phyloP scores from a whole-genome alignment of 495 filamentous ascomycete genomes.

The Parathielavia hyrcaniae region DNA sequence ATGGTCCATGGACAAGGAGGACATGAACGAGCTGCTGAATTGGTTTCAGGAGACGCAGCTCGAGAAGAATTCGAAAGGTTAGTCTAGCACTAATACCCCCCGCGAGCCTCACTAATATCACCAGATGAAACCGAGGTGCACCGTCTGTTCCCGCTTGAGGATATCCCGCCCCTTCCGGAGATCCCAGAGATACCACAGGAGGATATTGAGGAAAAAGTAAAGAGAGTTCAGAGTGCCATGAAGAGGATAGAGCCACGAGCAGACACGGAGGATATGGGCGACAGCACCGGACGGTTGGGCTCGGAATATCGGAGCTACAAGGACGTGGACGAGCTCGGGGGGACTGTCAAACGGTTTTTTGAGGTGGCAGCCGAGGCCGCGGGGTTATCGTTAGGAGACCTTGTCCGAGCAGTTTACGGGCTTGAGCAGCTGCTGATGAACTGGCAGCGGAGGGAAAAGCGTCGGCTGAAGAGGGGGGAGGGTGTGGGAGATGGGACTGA shows the following conservation, averaged over 20 bases:
- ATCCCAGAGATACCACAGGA: slow-evolving; percentile 27
- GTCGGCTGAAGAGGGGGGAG: slow-evolving; percentile 10
- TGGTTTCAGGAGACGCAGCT: slow-evolving; percentile 80
- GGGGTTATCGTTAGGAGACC: slow-evolving; percentile 21
- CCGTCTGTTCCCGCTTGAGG: slow-evolving; percentile 41
- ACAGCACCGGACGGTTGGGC: slow-evolving; percentile 18
- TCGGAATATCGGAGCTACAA: slow-evolving; percentile 17
- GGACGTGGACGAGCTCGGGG: slow-evolving; percentile 20
- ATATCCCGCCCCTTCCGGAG: slow-evolving; percentile 17
- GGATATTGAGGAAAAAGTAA: slow-evolving; percentile 27
- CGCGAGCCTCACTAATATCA: background rate
- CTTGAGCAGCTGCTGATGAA: slow-evolving; percentile 22
- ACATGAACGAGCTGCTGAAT: slow-evolving; percentile 79
- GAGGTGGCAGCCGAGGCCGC: slow-evolving; percentile 24
- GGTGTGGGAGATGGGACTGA: background rate
- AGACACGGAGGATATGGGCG: background rate
- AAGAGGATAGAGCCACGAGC: slow-evolving; percentile 14
- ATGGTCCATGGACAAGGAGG: slow-evolving; percentile 56
- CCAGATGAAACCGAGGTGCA: slow-evolving; percentile 38
- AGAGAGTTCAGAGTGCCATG: slow-evolving; percentile 20
- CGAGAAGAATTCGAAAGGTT: slow-evolving; percentile 41
- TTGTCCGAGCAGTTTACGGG: slow-evolving; percentile 24
- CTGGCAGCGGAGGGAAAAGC: slow-evolving; percentile 22
- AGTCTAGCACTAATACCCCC: background rate
- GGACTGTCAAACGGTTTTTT: slow-evolving; percentile 24